Conservation (phyloP, 2,329 filamentous ascomycete genomes). For the Alternaria rosae region DNA sequence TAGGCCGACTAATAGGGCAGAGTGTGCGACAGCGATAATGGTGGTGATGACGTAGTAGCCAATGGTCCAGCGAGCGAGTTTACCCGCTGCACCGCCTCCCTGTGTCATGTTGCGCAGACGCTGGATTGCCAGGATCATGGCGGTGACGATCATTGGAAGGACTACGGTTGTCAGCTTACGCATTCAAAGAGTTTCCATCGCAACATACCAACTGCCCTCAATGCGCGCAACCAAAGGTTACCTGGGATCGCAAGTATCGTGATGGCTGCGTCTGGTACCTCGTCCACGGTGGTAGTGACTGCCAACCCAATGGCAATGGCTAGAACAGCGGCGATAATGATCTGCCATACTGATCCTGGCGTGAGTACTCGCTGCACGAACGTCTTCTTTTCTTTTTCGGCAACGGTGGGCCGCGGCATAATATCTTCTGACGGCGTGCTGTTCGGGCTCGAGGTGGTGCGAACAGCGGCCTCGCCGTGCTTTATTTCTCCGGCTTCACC, state of each 20-base stretch:
- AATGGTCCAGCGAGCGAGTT: constrained; percentile 59
- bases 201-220: constrained; percentile 58
- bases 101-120: constrained; percentile 57
- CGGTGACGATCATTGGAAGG: constrained; percentile 60
- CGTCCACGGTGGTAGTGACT: constrained; percentile 53
- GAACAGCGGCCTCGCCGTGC: constrained; percentile 19
- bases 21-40: constrained; percentile 58
- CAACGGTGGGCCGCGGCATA: constrained; percentile 21
- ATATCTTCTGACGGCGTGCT: constrained; percentile 12
- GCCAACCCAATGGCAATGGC: constrained; percentile 60
- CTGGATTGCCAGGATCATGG: constrained; percentile 61
- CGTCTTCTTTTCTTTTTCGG: constrained; percentile 31
- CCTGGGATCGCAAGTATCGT: constrained; percentile 59
- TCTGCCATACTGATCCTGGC: constrained; percentile 59
- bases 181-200: not conserved
- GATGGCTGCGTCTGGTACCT: constrained; percentile 54
- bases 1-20: constrained; percentile 56
- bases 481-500: constrained; percentile 27
- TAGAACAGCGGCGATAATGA: constrained; percentile 58
- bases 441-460: constrained; percentile 15
- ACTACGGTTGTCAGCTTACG: constrained; percentile 45
- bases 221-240: constrained; percentile 58
- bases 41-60: constrained; percentile 61
- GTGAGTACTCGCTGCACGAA: constrained; percentile 51
- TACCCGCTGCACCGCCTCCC: constrained; percentile 48